Percentiles rank a stretch among this genome's conserved stretches.
phyloP scores from a whole-genome alignment of 257 asterid species.

The Ajuga chamaepitys region DNA sequence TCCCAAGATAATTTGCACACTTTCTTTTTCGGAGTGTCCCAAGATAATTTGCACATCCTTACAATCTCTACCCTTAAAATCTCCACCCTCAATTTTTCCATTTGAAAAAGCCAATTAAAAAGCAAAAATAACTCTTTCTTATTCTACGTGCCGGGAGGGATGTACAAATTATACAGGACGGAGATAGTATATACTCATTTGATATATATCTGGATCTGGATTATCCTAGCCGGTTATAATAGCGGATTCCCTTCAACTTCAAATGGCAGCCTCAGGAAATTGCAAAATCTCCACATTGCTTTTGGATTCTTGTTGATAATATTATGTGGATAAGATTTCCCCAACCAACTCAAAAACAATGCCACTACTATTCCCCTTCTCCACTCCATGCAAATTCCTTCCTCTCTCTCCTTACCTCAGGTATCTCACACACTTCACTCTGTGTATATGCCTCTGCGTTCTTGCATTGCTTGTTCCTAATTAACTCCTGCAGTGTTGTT shows the following conservation, averaged over 20 bases:
- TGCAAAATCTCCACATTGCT: conserved; percentile 2
- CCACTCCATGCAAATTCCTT: conserved; percentile 15
- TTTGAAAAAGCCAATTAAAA: no score
- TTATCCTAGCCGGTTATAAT: no score
- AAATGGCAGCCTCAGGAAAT: conserved; percentile 16
- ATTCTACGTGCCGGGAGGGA: no score
- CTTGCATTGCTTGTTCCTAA: neutral
- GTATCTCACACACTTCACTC: neutral
- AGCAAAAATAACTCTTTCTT: no score
- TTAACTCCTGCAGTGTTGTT: neutral
- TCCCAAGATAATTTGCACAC: no score
- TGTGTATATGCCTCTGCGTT: neutral
- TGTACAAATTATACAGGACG: no score
- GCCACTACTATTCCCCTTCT: neutral
- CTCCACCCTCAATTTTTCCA: no score
- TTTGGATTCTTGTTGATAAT: conserved; percentile 16
- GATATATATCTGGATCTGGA: no score
- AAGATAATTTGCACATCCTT: no score
- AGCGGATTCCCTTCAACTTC: conserved; percentile 12
- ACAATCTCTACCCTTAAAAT: no score
- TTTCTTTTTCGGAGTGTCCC: no score
- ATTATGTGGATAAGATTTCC: conserved; percentile 26
- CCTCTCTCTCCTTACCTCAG: neutral
- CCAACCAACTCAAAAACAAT: neutral
- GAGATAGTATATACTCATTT: no score